Base-by-base conservation (phyloP, 2,329 filamentous ascomycete species). In the Fusarium incarnatum region DNA sequence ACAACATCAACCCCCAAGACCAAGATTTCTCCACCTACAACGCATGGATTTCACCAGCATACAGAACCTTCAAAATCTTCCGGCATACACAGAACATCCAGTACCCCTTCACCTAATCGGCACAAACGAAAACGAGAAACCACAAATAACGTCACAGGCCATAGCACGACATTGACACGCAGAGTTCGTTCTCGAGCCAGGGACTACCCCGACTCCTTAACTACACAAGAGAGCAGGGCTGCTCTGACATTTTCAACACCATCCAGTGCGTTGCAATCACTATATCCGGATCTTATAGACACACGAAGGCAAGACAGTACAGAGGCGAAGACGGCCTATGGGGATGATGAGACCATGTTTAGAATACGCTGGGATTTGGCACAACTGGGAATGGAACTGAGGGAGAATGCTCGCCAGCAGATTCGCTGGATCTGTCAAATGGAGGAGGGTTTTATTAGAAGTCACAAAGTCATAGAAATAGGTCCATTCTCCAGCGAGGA, bases 241-340 rank as follows among this genome's bases (percentile, higher is more conserved):
- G 12, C 25, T 6, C 3, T 12, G 4, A 6, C 5, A 5, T 0
- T 11, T 0, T 28, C 44, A n/a, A 6, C 18, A 2, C 4, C 23
- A 23, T 18, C 18, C n/a, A 3, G 8, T 11, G 20, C 13, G 3
- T 9, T 22, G 41, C 20, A 22, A 18, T 6, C 8, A 16, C 6
- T 10, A 28, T 5, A 13, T 28, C 25, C 18, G 12, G 28, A n/a
- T 12, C 10, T 28, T 11, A 47, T 28, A 47, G 5, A 23, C 12
- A n/a, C 7, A 28, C 2, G 12, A 27, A 11, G 5, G 18, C 11
- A 20, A 16, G 10, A 20, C 18, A n/a, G 3, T n/a, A n/a, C n/a
- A 47, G 16, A 28, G 20, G 13, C 6, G 11, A 28, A 47, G 25
- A 2, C 12, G 10, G 45, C 28, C n/a, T 13, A 13, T 6, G 18